These are phyloP conservation scores for Lobosporangium transversale DNA, from an alignment of 192 early-diverging fungal species.

Conservation along the genomic window DNA sequence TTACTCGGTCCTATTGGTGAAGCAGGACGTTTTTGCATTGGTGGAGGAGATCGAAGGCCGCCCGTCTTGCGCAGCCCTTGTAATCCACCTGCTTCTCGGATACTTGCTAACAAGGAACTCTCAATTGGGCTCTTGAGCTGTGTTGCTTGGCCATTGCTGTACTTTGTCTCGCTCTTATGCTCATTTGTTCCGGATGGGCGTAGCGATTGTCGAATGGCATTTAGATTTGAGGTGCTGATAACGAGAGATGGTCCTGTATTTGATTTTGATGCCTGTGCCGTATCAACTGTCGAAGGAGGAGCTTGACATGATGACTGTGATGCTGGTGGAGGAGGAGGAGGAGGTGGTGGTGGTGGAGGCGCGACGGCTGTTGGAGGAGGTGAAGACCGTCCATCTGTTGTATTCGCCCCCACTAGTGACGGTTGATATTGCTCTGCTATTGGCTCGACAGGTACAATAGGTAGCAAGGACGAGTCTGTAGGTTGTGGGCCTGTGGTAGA, in stretches of 20 bases:
- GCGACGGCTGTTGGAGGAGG: constrained; percentile 2
- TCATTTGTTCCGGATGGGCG: no score
- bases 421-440: not conserved
- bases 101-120: constrained; percentile 35
- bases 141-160: not conserved
- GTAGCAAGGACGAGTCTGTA: constrained; percentile 6
- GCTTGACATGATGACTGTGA: not conserved
- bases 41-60: constrained; percentile 35
- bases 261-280: not conserved
- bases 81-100: constrained; percentile 44
- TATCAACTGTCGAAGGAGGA: no score
- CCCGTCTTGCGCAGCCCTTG: constrained; percentile 51
- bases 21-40: not conserved
- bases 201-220: no score
- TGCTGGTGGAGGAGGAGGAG: constrained; percentile 25
- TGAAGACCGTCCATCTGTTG: constrained; percentile 2
- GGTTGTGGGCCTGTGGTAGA: constrained; percentile 5
- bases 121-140: constrained; percentile 17
- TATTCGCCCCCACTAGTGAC: not conserved
- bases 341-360: constrained; percentile 18
- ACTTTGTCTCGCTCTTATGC: no score
- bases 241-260: not conserved
- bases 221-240: constrained; percentile 19
- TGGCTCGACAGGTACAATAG: not conserved
- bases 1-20: constrained; percentile 2